Conservation (phyloP, 179 eudicot species). For the Camellia oleifera region DNA sequence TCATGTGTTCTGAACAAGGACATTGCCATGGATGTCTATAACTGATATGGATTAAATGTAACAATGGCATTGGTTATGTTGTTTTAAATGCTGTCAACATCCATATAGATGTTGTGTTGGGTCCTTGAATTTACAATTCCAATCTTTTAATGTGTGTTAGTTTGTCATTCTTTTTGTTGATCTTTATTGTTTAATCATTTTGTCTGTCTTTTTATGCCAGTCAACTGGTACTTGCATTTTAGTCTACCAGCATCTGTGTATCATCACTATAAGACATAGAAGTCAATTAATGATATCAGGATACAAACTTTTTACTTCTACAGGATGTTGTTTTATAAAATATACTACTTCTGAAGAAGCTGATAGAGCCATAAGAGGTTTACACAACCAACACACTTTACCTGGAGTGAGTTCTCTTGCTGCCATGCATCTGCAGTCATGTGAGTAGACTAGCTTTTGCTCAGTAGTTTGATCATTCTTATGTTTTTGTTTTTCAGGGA, state of each 20-base stretch:
- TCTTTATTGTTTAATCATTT: neutral
- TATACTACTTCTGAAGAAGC: slow-evolving; percentile 94
- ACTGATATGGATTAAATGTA: neutral
- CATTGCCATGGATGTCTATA: slow-evolving; percentile 1
- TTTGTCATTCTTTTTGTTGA: neutral
- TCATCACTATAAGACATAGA: slow-evolving; percentile 2
- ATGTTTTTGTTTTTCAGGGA: slow-evolving; percentile 58
- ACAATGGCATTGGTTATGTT: neutral
- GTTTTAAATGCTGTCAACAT: neutral
- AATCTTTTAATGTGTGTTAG: neutral
- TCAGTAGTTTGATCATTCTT: slow-evolving; percentile 13
- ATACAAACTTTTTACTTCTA: slow-evolving; percentile 46
- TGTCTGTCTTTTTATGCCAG: neutral
- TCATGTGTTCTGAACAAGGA: neutral
- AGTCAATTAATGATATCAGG: slow-evolving; percentile 24
- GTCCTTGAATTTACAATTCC: neutral
- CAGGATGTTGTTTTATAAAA: slow-evolving; percentile 98
- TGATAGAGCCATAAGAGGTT: slow-evolving; percentile 80
- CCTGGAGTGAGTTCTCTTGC: slow-evolving; percentile 71
- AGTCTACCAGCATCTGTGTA: slow-evolving; percentile 3
- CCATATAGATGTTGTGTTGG: neutral
- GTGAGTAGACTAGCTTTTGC: slow-evolving; percentile 3
- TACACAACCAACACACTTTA: slow-evolving; percentile 85
- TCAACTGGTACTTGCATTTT: slow-evolving; percentile 11
- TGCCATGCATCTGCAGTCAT: slow-evolving; percentile 9